Conservation (phyloP, 352 stramenopile genomes). For the Globisporangium yorkense region DNA sequence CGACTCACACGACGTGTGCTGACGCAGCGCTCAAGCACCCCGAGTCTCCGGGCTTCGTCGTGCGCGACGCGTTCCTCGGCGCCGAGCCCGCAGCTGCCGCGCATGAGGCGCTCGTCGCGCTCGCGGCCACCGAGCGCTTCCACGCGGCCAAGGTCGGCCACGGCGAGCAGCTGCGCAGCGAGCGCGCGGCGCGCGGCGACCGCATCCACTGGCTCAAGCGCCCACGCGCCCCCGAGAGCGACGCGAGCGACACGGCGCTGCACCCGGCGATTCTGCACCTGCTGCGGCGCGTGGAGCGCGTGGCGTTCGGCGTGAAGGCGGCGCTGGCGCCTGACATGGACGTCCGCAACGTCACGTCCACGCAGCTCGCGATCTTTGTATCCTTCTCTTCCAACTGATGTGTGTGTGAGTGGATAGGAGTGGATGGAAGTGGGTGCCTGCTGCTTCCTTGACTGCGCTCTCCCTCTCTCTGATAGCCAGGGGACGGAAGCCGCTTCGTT, state of each 20-base stretch:
- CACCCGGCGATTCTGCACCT: slow-evolving; percentile 36
- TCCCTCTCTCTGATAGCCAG: slow-evolving; percentile 35
- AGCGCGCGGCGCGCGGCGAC: slow-evolving; percentile 46
- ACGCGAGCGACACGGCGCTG: not conserved
- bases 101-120: slow-evolving; percentile 28
- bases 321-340: slow-evolving; percentile 34
- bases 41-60: slow-evolving; percentile 46
- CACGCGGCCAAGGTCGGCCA: slow-evolving; percentile 45
- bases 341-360: slow-evolving; percentile 64
- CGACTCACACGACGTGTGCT: not conserved
- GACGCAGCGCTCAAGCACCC: slow-evolving; percentile 35
- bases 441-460: slow-evolving; percentile 2
- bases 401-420: not conserved
- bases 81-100: slow-evolving; percentile 22
- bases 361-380: slow-evolving; percentile 75
- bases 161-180: slow-evolving; percentile 31
- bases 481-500: slow-evolving; percentile 59
- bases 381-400: slow-evolving; percentile 10
- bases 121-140: slow-evolving; percentile 25
- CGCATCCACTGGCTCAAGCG: slow-evolving; percentile 63
- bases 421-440: too few species aligned
- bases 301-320: slow-evolving; percentile 53
- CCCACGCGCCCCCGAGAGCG: slow-evolving; percentile 23
- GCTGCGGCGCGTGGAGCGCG: slow-evolving; percentile 37
- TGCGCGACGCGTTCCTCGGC: slow-evolving; percentile 47